Evolutionary conservation across 2,329 filamentous ascomycete species (phyloP), one percentile per base, ranked within the genome.

Genomic region (Metarhizium rileyi): DNA sequence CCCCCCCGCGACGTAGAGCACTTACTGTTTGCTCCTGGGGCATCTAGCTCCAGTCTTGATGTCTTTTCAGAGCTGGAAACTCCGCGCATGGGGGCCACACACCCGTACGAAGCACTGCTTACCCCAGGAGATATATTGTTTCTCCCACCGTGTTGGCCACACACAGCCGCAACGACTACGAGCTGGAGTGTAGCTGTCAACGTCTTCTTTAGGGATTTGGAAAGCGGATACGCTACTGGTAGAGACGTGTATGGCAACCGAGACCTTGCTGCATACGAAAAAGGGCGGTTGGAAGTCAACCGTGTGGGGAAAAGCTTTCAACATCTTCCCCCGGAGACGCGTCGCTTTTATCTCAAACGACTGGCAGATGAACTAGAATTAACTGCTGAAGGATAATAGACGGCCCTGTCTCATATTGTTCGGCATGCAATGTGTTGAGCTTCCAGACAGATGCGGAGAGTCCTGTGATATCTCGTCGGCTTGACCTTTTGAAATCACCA

Each of bases 201-300:
- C 62, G 78, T 91, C 26, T 95, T 95, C 70, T 95, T 94, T 69
- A 80, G 82, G 41, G 84, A 83, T 53, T 70, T 93, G 9, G 70
- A 81, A 3, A 70, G 63, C 3, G 81, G 78, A 1, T 93, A 93
- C 63, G 81, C 87, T 1, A 65, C 76, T 1, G 89, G 90, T 1
- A 78, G 83, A 55, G 90, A 95, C 63, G 84, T 95, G 0, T 95
- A 95, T 61, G 90, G 87, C 1, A 95, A 95, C 61, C 76, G 88
- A 36, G 90, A 95, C 65, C 65, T 95, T 46, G 84, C 85, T 36
- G 86, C 84, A 1, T 95, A 94, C 62, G 88, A 95, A 63, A 89
- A 86, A 59, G 87, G 86, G 0, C 75, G 90, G 47, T 75, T 78
- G 55, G 86, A 91, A 58, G 67, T 94, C 5, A 74, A 78, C 42